A percentile compares a stretch with the other conserved stretches of the same genome.
These are phyloP conservation scores for Plantago ovata DNA, from an alignment of 257 asterid genomes.

Conservation along the genomic window DNA sequence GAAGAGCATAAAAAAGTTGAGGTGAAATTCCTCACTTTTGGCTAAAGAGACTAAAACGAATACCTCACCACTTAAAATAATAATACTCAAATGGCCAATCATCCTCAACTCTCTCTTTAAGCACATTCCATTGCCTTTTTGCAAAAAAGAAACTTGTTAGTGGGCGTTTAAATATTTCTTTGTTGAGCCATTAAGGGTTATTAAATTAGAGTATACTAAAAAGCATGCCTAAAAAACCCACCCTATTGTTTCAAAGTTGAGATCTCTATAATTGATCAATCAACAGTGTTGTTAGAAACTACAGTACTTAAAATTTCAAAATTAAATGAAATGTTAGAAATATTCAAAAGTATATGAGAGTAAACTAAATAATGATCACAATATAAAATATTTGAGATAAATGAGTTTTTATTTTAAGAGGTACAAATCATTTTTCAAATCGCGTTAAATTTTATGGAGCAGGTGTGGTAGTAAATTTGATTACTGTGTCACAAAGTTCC, in stretches of 20 bases:
- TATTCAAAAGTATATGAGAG: no score
- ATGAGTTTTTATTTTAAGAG: no score
- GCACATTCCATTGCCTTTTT: constrained; percentile 19
- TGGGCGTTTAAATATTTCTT: constrained; percentile 68
- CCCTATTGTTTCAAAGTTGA: constrained; percentile 13
- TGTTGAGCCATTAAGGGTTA: constrained; percentile 30
- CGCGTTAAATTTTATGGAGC: no score
- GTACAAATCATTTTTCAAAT: no score
- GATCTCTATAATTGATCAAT: constrained; percentile 8
- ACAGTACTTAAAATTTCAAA: background rate
- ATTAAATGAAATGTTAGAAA: no score
- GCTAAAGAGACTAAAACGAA: constrained; percentile 24
- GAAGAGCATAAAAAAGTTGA: constrained; percentile 17
- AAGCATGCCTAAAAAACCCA: constrained; percentile 31
- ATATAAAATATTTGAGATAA: no score
- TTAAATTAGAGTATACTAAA: constrained; percentile 27
- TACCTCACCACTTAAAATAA: constrained; percentile 25
- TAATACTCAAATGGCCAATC: constrained; percentile 15
- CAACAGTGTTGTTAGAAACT: background rate
- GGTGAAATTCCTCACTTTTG: constrained; percentile 26
- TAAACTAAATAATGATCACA: no score
- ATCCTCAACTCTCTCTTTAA: constrained; percentile 6
- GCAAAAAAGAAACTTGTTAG: constrained; percentile 40
- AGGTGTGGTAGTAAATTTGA: no score
- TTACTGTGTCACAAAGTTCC: no score